Evolutionary conservation across 1,139 yeast genomes (phyloP).

Genomic region (Suhomyces chickasaworum): DNA sequence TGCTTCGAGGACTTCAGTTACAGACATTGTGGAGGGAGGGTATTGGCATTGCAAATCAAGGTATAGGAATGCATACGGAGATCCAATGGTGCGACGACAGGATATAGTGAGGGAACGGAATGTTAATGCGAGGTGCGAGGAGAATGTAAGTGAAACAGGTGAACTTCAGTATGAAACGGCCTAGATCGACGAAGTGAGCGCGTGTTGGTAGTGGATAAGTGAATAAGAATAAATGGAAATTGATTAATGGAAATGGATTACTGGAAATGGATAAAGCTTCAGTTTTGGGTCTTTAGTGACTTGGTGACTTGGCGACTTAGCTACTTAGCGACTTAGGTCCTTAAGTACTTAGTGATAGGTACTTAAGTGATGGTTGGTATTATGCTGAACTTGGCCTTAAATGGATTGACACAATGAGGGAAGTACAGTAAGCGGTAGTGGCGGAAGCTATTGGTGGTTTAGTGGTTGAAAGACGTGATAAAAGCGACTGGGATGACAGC

Average conservation of each 20-base stretch:
- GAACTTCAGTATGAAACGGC: neutral
- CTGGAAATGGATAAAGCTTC: neutral
- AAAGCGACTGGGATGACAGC: too few relatives aligned
- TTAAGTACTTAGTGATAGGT: too few relatives aligned
- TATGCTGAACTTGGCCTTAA: too few relatives aligned
- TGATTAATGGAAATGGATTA: neutral
- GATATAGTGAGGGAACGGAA: constrained; percentile 4
- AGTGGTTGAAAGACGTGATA: too few relatives aligned
- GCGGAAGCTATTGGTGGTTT: too few relatives aligned
- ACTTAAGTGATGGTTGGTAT: too few relatives aligned
- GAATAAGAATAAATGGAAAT: too few relatives aligned
- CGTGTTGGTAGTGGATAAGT: neutral
- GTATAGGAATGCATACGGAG: constrained; percentile 9
- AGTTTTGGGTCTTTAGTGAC: too few relatives aligned
- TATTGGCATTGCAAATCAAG: constrained; percentile 7
- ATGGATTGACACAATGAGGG: too few relatives aligned
- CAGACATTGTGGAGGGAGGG: constrained; percentile 8
- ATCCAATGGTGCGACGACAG: constrained; percentile 5
- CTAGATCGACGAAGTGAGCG: neutral
- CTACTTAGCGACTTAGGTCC: too few relatives aligned
- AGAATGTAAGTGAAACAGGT: neutral
- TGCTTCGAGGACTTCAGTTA: constrained; percentile 7
- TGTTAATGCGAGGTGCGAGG: neutral
- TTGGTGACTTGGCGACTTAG: too few relatives aligned
- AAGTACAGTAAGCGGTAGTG: too few relatives aligned